Evolutionary conservation across 345 rosid genomes (phyloP).

Genomic region (Laguncularia racemosa): DNA sequence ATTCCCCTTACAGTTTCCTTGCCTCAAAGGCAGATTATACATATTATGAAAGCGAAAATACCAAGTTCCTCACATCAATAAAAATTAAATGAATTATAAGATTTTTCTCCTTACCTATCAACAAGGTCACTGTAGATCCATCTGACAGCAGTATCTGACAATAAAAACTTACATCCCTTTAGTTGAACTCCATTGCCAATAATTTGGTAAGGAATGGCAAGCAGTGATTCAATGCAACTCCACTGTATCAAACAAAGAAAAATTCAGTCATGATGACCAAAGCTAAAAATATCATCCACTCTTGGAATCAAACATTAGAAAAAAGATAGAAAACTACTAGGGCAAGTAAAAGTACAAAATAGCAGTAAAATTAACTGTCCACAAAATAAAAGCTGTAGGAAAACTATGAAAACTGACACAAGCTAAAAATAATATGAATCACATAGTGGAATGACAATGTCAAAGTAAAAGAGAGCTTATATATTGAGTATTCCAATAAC

Average conservation of each 20-base stretch:
- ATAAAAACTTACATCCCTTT: conserved; percentile 35
- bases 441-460: too few relatives aligned
- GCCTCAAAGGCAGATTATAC: too few relatives aligned
- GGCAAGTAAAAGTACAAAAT: too few relatives aligned
- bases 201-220: conserved; percentile 48
- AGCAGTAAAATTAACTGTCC: too few relatives aligned
- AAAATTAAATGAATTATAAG: neutral
- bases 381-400: too few relatives aligned
- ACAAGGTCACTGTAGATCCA: conserved; percentile 53
- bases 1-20: neutral
- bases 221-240: conserved; percentile 69
- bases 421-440: too few relatives aligned
- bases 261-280: conserved; percentile 2
- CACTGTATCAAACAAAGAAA: conserved; percentile 40
- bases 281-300: neutral
- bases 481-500: neutral
- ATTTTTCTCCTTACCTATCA: conserved; percentile 52
- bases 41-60: too few relatives aligned
- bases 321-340: too few relatives aligned
- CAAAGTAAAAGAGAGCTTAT: too few relatives aligned
- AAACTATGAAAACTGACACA: too few relatives aligned
- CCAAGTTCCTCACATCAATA: too few relatives aligned
- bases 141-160: conserved; percentile 59
- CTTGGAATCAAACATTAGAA: too few relatives aligned
- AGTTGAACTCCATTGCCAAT: conserved; percentile 35